Evolutionary conservation across 2,329 filamentous ascomycete species (phyloP), one percentile per base, ranked within the genome.

Genomic region (Fusarium setosum): DNA sequence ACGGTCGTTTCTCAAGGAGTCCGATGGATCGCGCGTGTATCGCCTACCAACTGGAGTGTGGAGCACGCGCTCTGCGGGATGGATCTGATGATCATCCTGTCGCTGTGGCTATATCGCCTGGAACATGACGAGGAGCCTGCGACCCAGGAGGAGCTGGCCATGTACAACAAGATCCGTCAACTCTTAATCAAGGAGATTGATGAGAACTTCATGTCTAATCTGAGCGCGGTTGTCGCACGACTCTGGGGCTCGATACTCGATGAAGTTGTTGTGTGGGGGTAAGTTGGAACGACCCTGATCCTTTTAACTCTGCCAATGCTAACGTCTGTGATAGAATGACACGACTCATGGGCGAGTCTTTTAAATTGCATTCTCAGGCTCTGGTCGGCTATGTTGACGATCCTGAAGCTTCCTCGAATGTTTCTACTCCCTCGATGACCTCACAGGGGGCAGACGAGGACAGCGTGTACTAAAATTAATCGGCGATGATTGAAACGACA

Each of bases 251-350:
- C 93, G 67, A 97, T 98, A 91, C 90, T 98, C 68, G 96, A 98
- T 76, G 96, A 97, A 81, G 96, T 98, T 65, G 95, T 98, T 71
- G 96, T 99, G 62, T 98, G 96, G 96, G 96, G 96, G 94, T 97
- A 90, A 88, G 94, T 92, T 42, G 26, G 20, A 31, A 29, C 26
- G 15, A 41, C 24, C 13, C n/a, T 15, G 10, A 6, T 34, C 34
- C 41, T 42, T 41, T 18, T 40, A 4, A 47, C 26, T 15, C 53
- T 26, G n/a, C n/a, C 31, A 26, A 48, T 63, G 57, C 64, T 74
- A 68, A 74, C 65, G 20, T n/a, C 4, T 23, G 26, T 48, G 51
- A 21, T 73, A 95, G 92, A 58, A 95, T 96, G 76, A 95, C 93
- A 72, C 94, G 96, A 76, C 88, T 98, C 49, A 97, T 98, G 92